Evolutionary conservation across 352 stramenopile species (phyloP).

Genomic region (Phytophthora pisi): DNA sequence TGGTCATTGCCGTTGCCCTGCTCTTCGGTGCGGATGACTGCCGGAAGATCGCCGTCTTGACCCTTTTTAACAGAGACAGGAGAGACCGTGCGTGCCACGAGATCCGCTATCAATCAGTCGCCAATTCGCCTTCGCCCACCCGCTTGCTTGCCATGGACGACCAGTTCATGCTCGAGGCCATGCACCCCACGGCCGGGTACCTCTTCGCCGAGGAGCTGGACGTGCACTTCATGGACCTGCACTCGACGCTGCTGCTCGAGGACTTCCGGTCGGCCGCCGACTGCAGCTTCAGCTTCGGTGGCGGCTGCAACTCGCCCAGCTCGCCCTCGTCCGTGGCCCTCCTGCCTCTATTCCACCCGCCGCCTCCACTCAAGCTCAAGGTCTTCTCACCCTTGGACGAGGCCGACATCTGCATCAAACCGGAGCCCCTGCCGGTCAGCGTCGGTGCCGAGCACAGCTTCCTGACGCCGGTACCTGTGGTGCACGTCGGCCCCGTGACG

Average conservation of each 20-base stretch:
- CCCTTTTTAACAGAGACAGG: neutral
- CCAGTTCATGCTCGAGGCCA: constrained; percentile 10
- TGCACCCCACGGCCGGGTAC: constrained; percentile 35
- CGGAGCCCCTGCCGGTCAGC: constrained; percentile 2
- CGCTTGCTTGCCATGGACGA: constrained; percentile 16
- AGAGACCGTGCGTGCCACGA: constrained; percentile 3
- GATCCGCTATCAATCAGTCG: constrained; percentile 21
- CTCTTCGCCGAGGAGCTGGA: constrained; percentile 38
- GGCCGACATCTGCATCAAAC: constrained; percentile 10
- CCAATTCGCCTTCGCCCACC: constrained; percentile 14
- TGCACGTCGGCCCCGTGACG: constrained; percentile 1
- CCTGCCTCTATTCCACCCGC: constrained; percentile 18
- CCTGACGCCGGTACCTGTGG: constrained; percentile 3
- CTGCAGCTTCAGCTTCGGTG: constrained; percentile 6
- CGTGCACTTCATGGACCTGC: constrained; percentile 14
- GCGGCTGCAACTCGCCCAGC: neutral
- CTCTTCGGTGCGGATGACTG: neutral
- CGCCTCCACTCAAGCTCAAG: constrained; percentile 1
- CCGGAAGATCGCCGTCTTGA: constrained; percentile 4
- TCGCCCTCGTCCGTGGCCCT: constrained; percentile 36
- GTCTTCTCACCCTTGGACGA: neutral
- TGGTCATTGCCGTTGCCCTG: neutral
- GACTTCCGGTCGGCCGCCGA: constrained; percentile 25
- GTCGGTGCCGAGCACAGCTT: neutral
- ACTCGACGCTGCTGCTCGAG: constrained; percentile 14